Evolutionary conservation across 345 rosid genomes (phyloP).

Genomic region (Populus deltoides): DNA sequence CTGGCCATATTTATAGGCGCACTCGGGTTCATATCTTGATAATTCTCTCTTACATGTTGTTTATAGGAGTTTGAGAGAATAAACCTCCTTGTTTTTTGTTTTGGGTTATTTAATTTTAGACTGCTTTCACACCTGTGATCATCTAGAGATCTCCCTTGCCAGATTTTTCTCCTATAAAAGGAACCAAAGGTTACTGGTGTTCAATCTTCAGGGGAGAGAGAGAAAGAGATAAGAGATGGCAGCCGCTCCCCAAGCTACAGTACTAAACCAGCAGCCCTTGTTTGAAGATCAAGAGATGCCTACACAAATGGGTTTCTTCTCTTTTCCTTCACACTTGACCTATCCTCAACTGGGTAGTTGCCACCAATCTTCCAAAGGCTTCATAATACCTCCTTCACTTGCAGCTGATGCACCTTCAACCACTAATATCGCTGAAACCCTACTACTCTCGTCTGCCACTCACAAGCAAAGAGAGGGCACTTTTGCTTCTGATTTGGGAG

Average conservation of each 20-base stretch:
- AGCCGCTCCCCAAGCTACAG: constrained; percentile 43
- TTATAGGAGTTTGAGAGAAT: constrained; percentile 22
- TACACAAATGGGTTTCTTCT: constrained; percentile 57
- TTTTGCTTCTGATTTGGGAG: constrained; percentile 27
- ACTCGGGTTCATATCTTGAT: constrained; percentile 13
- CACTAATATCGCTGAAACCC: constrained; percentile 53
- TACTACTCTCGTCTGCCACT: constrained; percentile 43
- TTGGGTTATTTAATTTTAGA: constrained; percentile 5
- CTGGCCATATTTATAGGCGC: constrained; percentile 18
- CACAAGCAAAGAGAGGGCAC: constrained; percentile 35
- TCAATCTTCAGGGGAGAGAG: constrained; percentile 5
- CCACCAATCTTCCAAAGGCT: constrained; percentile 40
- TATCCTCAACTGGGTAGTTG: constrained; percentile 32
- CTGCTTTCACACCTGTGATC: neutral
- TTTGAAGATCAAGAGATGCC: constrained; percentile 54
- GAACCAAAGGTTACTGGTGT: neutral
- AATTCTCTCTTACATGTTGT: constrained; percentile 3
- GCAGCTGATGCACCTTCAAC: constrained; percentile 19
- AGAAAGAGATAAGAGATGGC: constrained; percentile 41
- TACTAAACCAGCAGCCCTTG: constrained; percentile 41
- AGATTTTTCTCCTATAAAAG: neutral
- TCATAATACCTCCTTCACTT: constrained; percentile 25
- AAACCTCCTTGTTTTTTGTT: neutral
- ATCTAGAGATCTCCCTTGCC: neutral
- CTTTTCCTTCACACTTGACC: constrained; percentile 42